Conservation (phyloP, 2,329 filamentous ascomycete species). For the Fusarium anguioides region DNA sequence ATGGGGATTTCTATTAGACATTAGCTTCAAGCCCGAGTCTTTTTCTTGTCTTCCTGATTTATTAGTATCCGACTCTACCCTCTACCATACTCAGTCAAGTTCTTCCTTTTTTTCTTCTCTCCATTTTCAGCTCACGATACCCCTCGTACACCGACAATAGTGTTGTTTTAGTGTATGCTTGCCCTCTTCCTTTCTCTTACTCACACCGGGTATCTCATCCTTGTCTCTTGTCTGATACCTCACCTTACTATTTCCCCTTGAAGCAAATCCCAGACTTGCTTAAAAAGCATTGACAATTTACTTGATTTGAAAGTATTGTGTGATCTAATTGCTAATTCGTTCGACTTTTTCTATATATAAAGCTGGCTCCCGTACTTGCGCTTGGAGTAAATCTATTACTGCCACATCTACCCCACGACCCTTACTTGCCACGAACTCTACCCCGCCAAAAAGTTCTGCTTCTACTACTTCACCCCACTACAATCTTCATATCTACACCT, state of each 20-base stretch:
- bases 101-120: neutral
- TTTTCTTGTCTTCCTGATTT: constrained; percentile 9
- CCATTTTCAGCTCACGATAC: constrained; percentile 18
- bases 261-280: constrained; percentile 22
- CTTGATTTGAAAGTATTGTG: constrained; percentile 5
- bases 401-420: constrained; percentile 44
- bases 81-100: neutral
- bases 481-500: constrained; percentile 31
- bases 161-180: constrained; percentile 21
- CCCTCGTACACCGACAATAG: constrained; percentile 26
- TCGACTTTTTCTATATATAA: constrained; percentile 38
- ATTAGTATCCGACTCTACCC: constrained; percentile 29
- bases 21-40: constrained; percentile 5
- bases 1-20: constrained; percentile 26
- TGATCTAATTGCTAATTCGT: constrained; percentile 42
- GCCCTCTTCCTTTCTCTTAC: constrained; percentile 22
- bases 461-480: constrained; percentile 26
- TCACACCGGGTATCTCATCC: constrained; percentile 25
- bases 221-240: constrained; percentile 38
- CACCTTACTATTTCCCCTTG: constrained; percentile 17
- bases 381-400: constrained; percentile 39
- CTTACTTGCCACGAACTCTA: constrained; percentile 35
- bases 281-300: constrained; percentile 27
- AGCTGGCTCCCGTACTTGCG: constrained; percentile 30
- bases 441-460: constrained; percentile 45